Base-by-base conservation (phyloP, 768 basidiomycete genomes). In the Termitomyces sp. region DNA sequence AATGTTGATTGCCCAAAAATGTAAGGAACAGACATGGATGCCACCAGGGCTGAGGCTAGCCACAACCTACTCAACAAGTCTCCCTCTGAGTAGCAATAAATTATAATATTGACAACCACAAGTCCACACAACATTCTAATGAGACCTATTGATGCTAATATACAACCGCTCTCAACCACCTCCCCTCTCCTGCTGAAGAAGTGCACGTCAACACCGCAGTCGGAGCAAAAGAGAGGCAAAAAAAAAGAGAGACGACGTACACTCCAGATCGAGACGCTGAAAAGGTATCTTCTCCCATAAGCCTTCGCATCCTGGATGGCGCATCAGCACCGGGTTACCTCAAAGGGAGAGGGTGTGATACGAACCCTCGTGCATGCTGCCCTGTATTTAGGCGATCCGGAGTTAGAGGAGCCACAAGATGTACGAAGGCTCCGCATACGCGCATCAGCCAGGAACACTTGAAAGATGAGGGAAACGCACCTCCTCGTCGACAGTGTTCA, bases 371-470 rank as follows among this genome's bases (percentile, higher is more conserved):
- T 87, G 89, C 55, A 80, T 82, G 23, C 84, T 84, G 60, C 90
- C 90, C 75, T 85, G 67, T 88, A 95, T 68, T 80, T 87, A 47
- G 92, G 92, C 13, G 88, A 93, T 83, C 65, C 79, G 75, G 64
- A 93, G 88, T 72, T 93, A 91, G 26, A 95, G 77, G 33, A 93
- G 78, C 90, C 91, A 94, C 0, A 91, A 91, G 26, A 92, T 92
- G 67, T 82, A 88, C 73, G 87, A 38, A 13, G 7, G 32, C 32
- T 14, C 14, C 38, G 52, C 20, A 8, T 20, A 48, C n/a, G 10
- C 30, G 6, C 26, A 12, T n/a, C 18, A 26, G 32, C 13, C 3
- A 18, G 30, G 30, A 26, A 44, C 44, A 60, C 33, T 1, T 40
- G 16, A 33, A n/a, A 51, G 7, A 1, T 6, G 20, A 54, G 33